phyloP scores from a whole-genome alignment of 768 basidiomycete genomes.

The Leucocoprinus leucothites region DNA sequence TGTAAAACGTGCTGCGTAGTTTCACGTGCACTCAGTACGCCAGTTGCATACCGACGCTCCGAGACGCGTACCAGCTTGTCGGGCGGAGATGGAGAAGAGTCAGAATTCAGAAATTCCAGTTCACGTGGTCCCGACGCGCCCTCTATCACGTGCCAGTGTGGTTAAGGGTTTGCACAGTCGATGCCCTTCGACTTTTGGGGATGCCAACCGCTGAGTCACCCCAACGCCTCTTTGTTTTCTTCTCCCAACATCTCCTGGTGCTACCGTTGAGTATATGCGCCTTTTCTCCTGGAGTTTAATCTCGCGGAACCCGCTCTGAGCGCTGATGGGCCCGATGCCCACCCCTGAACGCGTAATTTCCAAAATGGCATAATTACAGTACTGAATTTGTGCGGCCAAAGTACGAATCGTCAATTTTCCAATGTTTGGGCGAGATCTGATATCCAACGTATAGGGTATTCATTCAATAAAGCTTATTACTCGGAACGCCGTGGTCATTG shows the following conservation, averaged over 20 bases:
- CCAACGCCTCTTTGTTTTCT: conserved; percentile 3
- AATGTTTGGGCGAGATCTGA: background rate
- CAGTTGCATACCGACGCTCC: background rate
- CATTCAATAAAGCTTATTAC: background rate
- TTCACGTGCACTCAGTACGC: background rate
- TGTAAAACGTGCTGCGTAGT: background rate
- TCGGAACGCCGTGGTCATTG: background rate
- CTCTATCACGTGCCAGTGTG: conserved; percentile 5
- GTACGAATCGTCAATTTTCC: background rate
- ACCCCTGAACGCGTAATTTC: conserved; percentile 9
- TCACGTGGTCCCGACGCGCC: conserved; percentile 10
- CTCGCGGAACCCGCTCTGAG: background rate
- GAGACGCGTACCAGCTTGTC: background rate
- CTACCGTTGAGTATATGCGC: background rate
- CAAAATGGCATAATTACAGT: background rate
- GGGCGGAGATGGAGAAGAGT: background rate
- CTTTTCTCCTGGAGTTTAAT: background rate
- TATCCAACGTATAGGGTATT: background rate
- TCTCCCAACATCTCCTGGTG: background rate
- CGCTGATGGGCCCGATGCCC: background rate
- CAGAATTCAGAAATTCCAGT: background rate
- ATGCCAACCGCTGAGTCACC: conserved; percentile 7
- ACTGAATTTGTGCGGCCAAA: background rate
- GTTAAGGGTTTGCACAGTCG: conserved; percentile 5
- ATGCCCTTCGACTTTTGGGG: conserved; percentile 5